Conservation (phyloP, 2,329 filamentous ascomycete species). For the Colletotrichum falcatum region DNA sequence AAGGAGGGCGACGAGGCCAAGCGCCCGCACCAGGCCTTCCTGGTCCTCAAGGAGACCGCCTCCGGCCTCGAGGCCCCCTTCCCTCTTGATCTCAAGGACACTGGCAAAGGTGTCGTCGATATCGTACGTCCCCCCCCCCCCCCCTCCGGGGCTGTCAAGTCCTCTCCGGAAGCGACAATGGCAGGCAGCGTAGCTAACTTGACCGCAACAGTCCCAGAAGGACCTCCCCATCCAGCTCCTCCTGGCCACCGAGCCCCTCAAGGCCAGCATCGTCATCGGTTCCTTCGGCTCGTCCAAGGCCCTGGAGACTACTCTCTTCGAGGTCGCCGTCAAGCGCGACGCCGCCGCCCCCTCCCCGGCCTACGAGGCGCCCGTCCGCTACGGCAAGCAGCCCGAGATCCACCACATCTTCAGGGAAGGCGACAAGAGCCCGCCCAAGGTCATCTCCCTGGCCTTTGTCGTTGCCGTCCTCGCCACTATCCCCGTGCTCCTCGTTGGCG, state of each 20-base stretch:
- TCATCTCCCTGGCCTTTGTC: constrained; percentile 84
- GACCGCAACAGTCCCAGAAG: constrained; percentile 76
- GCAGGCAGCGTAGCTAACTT: constrained; percentile 43
- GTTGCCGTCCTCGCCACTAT: constrained; percentile 79
- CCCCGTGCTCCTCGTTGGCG: constrained; percentile 77
- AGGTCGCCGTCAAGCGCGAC: constrained; percentile 75
- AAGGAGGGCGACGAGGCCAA: constrained; percentile 83
- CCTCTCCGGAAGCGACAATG: background rate
- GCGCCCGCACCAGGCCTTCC: constrained; percentile 93
- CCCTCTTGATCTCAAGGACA: constrained; percentile 85
- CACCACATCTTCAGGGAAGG: constrained; percentile 89
- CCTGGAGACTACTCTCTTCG: constrained; percentile 78
- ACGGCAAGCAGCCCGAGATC: constrained; percentile 86
- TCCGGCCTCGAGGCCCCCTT: constrained; percentile 90
- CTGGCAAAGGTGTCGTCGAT: constrained; percentile 86
- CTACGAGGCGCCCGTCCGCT: constrained; percentile 79
- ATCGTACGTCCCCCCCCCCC: constrained; percentile 78
- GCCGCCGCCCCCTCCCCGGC: constrained; percentile 68
- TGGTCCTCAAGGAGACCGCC: constrained; percentile 78
- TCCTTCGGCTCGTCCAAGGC: constrained; percentile 83
- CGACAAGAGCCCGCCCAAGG: constrained; percentile 81
- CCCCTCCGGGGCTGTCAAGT: too few species aligned
- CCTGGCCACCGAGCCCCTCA: constrained; percentile 72
- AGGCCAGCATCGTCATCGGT: constrained; percentile 85
- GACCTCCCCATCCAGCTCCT: constrained; percentile 90